Conservation (phyloP, 306 rosid genomes). For the Canavalia ensiformis region DNA sequence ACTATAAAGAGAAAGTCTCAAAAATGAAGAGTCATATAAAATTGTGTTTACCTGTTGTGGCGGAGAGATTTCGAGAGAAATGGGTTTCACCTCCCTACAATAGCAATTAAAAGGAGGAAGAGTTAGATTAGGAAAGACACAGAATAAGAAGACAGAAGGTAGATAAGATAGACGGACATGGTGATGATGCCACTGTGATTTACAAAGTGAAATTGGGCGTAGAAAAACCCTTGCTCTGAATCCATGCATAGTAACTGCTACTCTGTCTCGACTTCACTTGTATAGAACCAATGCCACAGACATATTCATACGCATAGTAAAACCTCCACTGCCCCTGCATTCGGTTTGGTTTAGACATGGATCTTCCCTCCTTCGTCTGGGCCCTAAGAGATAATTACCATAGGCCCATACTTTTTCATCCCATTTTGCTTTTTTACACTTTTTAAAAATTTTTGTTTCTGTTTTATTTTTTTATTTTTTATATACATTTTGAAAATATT, state of each 20-base stretch:
- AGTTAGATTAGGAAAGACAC: slow-evolving; percentile 21
- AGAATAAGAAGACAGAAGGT: not conserved
- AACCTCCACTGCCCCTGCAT: not conserved
- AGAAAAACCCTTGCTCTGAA: slow-evolving; percentile 56
- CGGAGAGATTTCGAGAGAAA: slow-evolving; percentile 31
- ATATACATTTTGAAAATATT: no score
- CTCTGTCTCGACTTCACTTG: not conserved
- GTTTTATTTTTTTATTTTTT: no score
- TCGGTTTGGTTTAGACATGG: no score
- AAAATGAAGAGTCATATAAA: not conserved
- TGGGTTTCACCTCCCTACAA: slow-evolving; percentile 34
- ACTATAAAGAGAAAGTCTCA: not conserved
- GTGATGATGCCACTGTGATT: slow-evolving; percentile 52
- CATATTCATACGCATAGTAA: not conserved
- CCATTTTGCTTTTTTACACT: no score
- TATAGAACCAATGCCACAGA: not conserved
- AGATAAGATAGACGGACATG: slow-evolving; percentile 51
- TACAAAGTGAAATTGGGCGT: slow-evolving; percentile 54
- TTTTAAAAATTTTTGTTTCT: no score
- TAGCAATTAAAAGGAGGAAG: slow-evolving; percentile 3
- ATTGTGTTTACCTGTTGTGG: slow-evolving; percentile 41
- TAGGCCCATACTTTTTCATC: no score
- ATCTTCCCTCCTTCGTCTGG: not conserved
- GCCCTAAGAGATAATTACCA: not conserved
- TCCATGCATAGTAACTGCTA: slow-evolving; percentile 24